A percentile compares a stretch with the other conserved stretches of the same genome.
Conservation (phyloP, 768 basidiomycete species). For the Leccinum longicurvipes region DNA sequence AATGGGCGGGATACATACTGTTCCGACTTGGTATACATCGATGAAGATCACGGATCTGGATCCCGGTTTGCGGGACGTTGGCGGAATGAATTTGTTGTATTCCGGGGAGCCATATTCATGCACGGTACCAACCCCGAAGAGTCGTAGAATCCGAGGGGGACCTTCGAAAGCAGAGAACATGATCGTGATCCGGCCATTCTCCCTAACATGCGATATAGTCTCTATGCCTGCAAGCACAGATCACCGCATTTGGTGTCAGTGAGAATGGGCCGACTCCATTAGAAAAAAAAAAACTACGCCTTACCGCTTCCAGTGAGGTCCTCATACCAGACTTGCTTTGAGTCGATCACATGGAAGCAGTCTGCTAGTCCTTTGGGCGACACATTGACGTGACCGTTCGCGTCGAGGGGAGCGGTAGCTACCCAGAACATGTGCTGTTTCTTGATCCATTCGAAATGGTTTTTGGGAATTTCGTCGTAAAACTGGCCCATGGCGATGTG, state of each 20-base stretch:
- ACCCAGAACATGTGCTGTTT: slow-evolving; percentile 73
- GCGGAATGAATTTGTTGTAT: slow-evolving; percentile 51
- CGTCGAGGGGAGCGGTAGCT: slow-evolving; percentile 57
- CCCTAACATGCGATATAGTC: slow-evolving; percentile 58
- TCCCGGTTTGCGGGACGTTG: slow-evolving; percentile 49
- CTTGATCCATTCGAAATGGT: slow-evolving; percentile 53
- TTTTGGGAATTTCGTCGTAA: slow-evolving; percentile 55
- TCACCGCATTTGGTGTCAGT: not conserved
- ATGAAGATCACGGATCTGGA: slow-evolving; percentile 60
- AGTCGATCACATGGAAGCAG: slow-evolving; percentile 57
- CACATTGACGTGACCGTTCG: slow-evolving; percentile 59
- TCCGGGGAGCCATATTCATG: slow-evolving; percentile 63
- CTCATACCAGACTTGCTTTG: slow-evolving; percentile 66
- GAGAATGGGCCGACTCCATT: not conserved
- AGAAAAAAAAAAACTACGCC: slow-evolving; percentile 5
- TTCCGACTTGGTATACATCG: slow-evolving; percentile 55
- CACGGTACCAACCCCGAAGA: slow-evolving; percentile 57
- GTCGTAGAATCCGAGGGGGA: slow-evolving; percentile 53
- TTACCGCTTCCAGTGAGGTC: slow-evolving; percentile 67
- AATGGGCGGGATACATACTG: slow-evolving; percentile 29
- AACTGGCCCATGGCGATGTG: slow-evolving; percentile 49
- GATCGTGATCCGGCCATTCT: slow-evolving; percentile 63
- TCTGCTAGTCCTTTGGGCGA: slow-evolving; percentile 68
- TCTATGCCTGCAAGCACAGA: slow-evolving; percentile 42
- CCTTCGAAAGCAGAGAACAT: slow-evolving; percentile 63